Base-by-base conservation (phyloP, 2,329 filamentous ascomycete genomes). In the Ramularia collo-cygni region DNA sequence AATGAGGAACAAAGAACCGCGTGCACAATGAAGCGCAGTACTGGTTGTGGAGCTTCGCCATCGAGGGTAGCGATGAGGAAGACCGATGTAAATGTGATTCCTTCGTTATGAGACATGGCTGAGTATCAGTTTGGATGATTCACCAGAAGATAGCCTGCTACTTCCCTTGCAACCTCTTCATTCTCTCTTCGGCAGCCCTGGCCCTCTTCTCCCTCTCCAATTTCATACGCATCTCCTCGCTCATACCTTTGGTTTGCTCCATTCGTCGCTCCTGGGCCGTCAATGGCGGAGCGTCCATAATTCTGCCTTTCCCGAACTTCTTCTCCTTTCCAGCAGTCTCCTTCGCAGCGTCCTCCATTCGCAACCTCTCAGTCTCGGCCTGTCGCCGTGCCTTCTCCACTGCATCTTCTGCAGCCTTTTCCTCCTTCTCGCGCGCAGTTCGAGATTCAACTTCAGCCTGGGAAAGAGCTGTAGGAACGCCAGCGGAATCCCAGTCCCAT, bases 201-300 rank as follows among this genome's bases (percentile, higher is more conserved):
- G 92, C 92, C 57, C 90, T 81, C 53, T 88, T 73, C 66, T 98
- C 92, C 52, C 92, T 72, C 62, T 96, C 92, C 38, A 96, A 64
- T 59, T 76, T 79, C 75, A 81, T 77, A 60, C 80, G 77, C 77
- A 92, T 89, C 66, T 96, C 90, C 0, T 86, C 81, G 29, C 85
- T 93, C 67, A 96, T 70, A 0, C 90, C 89, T 48, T 86, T 77
- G 35, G 76, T 75, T 62, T 95, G 88, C 57, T 93, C 87, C 58
- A 90, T 84, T 48, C 88, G 75, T 58, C 76, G 79, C 61, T 95
- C 86, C 54, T 88, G 78, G 0, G 82, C 82, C 13, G 84, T 84
- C 70, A 88, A 89, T 48, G 75, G 73, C 18, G 76, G 64, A 19
- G 70, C 71, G 12, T 70, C 27, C 72, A 58, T 43, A 18, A 76